Evolutionary conservation across 331 rosid genomes (phyloP).

Genomic region (Rhamnella rubrinervis): DNA sequence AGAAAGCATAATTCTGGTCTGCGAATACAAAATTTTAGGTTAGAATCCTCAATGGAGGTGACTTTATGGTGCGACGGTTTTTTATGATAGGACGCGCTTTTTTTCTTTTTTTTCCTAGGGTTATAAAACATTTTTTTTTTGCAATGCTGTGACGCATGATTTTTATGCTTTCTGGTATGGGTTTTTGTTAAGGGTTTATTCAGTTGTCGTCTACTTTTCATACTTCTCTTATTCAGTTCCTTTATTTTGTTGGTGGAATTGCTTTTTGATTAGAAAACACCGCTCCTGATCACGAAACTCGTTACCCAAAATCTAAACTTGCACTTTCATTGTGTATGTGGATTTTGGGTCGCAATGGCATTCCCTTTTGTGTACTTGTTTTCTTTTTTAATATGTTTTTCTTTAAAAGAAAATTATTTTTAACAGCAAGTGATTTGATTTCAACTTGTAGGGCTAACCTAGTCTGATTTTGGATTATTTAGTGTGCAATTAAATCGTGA

Average conservation of each 20-base stretch:
- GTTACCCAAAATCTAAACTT: too few relatives aligned
- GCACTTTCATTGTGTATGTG: too few relatives aligned
- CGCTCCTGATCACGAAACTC: too few relatives aligned
- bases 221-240: background rate
- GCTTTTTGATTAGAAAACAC: too few relatives aligned
- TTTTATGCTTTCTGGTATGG: background rate
- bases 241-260: too few relatives aligned
- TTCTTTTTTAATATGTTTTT: too few relatives aligned
- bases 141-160: background rate
- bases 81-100: background rate
- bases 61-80: background rate
- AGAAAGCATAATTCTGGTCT: background rate
- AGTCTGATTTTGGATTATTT: conserved; percentile 10
- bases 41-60: background rate
- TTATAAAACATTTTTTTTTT: background rate
- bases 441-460: conserved; percentile 27
- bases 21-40: background rate
- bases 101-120: too few relatives aligned
- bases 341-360: background rate
- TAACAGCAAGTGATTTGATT: conserved; percentile 4
- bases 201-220: background rate
- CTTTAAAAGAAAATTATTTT: background rate
- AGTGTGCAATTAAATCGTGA: background rate
- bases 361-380: too few relatives aligned
- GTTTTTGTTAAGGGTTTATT: background rate